Conservation (phyloP, 2,329 filamentous ascomycete genomes). For the Hymenoscyphus fructigenus region DNA sequence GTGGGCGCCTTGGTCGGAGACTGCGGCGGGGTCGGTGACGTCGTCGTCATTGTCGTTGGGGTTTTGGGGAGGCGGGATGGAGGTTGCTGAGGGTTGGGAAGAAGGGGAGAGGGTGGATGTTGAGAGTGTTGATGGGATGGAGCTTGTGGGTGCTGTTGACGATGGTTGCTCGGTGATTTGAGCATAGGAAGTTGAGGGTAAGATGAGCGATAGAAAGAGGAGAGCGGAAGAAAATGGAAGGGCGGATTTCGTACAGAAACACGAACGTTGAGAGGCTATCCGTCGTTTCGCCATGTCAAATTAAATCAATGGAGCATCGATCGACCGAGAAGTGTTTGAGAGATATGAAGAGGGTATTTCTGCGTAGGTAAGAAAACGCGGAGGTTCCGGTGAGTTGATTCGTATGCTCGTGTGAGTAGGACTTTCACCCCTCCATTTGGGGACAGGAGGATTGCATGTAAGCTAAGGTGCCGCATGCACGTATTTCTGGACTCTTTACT, state of each 20-base stretch:
- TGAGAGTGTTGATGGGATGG: conserved; percentile 17
- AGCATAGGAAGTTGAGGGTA: conserved; percentile 26
- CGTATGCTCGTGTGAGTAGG: neutral
- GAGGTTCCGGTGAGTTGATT: neutral
- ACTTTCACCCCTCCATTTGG: neutral
- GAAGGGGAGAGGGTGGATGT: conserved; percentile 15
- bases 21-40: conserved; percentile 28
- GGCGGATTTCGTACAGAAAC: conserved; percentile 24
- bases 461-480: neutral
- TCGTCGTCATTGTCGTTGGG: conserved; percentile 9
- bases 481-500: neutral
- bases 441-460: neutral
- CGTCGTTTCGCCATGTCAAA: conserved; percentile 14
- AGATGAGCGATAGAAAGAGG: conserved; percentile 29
- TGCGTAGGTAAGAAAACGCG: neutral
- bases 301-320: no score
- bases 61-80: conserved; percentile 14
- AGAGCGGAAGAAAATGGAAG: conserved; percentile 24
- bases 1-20: conserved; percentile 31
- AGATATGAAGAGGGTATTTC: no score
- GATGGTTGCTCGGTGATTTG: conserved; percentile 22
- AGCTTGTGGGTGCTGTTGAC: conserved; percentile 10
- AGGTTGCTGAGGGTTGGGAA: conserved; percentile 3
- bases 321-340: no score
- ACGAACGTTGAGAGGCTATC: conserved; percentile 15